These are phyloP conservation scores for Cicer judaicum DNA, from an alignment of 306 rosid genomes.

Conservation along the genomic window DNA sequence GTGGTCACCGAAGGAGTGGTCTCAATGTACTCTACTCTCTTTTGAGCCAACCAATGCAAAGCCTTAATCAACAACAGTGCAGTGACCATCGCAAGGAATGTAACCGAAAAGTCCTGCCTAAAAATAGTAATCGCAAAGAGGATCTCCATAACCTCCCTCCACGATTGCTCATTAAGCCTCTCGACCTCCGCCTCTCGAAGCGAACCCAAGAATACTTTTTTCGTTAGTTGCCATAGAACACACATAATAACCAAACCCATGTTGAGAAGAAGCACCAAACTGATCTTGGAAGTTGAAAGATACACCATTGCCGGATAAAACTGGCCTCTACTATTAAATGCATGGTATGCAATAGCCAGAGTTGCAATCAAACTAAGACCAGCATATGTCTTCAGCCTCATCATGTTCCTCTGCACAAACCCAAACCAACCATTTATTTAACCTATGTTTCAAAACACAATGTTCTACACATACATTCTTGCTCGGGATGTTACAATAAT, in stretches of 20 bases:
- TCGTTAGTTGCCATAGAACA: conserved; percentile 84
- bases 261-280: conserved; percentile 92
- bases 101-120: conserved; percentile 94
- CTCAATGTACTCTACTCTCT: conserved; percentile 97
- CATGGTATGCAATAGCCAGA: conserved; percentile 86
- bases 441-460: conserved; percentile 40
- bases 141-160: conserved; percentile 99
- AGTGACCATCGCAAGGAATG: conserved; percentile 91
- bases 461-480: not conserved
- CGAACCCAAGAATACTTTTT: conserved; percentile 80
- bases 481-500: not conserved
- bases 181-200: conserved; percentile 99
- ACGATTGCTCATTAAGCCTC: conserved; percentile 97
- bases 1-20: conserved; percentile 88
- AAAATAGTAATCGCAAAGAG: conserved; percentile 95
- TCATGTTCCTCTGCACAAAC: conserved; percentile 57
- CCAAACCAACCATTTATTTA: conserved; percentile 33
- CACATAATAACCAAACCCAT: conserved; percentile 95
- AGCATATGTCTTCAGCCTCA: conserved; percentile 90
- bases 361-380: conserved; percentile 88
- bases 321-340: conserved; percentile 92
- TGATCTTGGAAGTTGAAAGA: conserved; percentile 95
- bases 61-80: conserved; percentile 86
- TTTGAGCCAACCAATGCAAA: conserved; percentile 97
- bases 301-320: conserved; percentile 97